Evolutionary conservation across 2,329 filamentous ascomycete genomes (phyloP), one percentile per base, ranked within the genome.

Genomic region (Colletotrichum simmondsii): DNA sequence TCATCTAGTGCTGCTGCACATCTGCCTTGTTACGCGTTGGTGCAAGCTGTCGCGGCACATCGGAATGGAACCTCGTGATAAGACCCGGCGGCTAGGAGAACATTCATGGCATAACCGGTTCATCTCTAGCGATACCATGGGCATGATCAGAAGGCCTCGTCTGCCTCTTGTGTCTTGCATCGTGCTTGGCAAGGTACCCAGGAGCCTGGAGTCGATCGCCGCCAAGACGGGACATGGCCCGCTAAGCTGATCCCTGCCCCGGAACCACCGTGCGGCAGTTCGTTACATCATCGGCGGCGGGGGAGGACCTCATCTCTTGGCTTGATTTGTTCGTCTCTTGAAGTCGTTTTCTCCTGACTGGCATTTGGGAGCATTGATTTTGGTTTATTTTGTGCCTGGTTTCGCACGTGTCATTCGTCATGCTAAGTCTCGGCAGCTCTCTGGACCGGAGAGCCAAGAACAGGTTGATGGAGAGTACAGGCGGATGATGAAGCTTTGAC

Each of bases 191-290:
- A 73, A 66, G 61, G 71, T 65, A 65, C 61, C 60, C 67, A 71
- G 37, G 66, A 73, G 68, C 65, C 66, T 61, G 61, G 60, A 61
- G 67, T 70, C 71, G 67, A 73, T 71, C 71, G 67, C 46, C 71
- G 71, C 67, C 67, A 73, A 73, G 71, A 53, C 67, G 71, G 71
- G 66, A 60, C 56, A 65, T 65, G 60, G 54, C 61, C 71, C 71
- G 71, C 71, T 70, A 71, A 72, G 71, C 71, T 65, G 28, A 73
- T 65, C 71, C 71, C 61, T 73, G 71, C n/a, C 28, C 53, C 49
- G 54, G 66, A 53, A 52, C 22, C 59, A 71, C 67, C 66, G 66
- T 73, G 71, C 66, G 67, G 67, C 67, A 26, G 56, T 61, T 35
- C 49, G 60, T 73, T 70, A 73, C 71, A 73, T 73, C 71, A 73